Evolutionary conservation across 305 asterid genomes (phyloP), one percentile per base, ranked within the genome.

Genomic region (Rubia occidens): DNA sequence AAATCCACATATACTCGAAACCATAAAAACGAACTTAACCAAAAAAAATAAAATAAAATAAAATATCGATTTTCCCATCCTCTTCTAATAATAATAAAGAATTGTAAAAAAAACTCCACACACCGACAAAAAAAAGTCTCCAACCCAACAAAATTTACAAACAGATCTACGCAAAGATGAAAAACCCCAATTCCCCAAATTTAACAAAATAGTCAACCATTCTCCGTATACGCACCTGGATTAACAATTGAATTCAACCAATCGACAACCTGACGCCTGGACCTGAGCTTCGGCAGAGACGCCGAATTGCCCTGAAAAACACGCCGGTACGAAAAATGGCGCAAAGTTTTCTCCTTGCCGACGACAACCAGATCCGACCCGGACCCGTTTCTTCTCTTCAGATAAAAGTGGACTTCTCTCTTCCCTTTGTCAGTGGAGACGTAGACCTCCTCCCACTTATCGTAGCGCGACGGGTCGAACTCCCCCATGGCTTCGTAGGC

Each of bases 181-280:
- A 17, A 35, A 61, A 35, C 2, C 37, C 53, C 8, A 54, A 51
- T 18, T 11, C 61, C 24, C 54, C 47, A 47, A 53, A 59, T 35
- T 53, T 13, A 0, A 7, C 71, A 21, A 11, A 60, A 17, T 60
- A 59, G 11, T 7, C 0, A 26, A 61, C 44, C 47, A 14, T 13
- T 51, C 20, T 10, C 26, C 11, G 43, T 2, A 14, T 51, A 39
- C 65, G 66, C 71, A 91, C 98, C 96, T 77, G 88, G 68, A 76
- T 73, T n/a, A 47, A 84, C 44, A n/a, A 86, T 74, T 4, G 90
- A 79, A 71, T 84, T 73, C 35, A 91, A 74, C 95, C 89, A 89
- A 83, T 89, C 86, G 40, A 89, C 68, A 49, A 89, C 95, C 75
- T 89, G 88, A 51, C 85, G 82, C 74, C 95, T 81, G 7, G 91